Evolutionary conservation across 257 asterid genomes (phyloP).

Genomic region (Nyctanthes arbortristis): DNA sequence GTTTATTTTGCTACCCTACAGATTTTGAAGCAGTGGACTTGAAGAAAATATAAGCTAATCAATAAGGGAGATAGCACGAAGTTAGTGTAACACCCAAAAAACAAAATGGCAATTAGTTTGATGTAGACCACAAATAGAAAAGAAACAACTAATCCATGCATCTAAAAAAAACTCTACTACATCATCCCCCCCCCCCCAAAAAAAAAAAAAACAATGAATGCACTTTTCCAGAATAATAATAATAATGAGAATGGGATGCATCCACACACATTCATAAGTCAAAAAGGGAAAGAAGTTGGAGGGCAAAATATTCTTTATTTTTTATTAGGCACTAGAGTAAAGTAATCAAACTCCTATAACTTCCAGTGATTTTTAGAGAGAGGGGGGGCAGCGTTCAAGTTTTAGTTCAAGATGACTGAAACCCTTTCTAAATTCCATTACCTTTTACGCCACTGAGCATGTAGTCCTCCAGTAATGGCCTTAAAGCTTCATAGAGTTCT

Average conservation of each 20-base stretch:
- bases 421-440: slow-evolving; percentile 22
- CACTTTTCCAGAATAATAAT: not conserved
- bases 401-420: not conserved
- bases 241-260: too few species aligned
- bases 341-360: too few species aligned
- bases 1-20: too few species aligned
- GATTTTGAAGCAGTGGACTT: too few species aligned
- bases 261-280: not conserved
- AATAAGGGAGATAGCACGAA: too few species aligned
- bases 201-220: not conserved
- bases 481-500: slow-evolving; percentile 66
- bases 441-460: slow-evolving; percentile 48
- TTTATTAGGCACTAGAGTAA: not conserved
- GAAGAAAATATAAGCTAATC: too few species aligned
- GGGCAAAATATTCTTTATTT: not conserved
- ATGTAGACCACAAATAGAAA: not conserved
- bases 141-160: not conserved
- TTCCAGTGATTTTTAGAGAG: too few species aligned
- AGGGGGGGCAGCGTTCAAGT: too few species aligned
- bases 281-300: not conserved
- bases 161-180: not conserved
- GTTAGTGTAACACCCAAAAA: too few species aligned
- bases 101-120: not conserved
- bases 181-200: too few species aligned
- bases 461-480: slow-evolving; percentile 74